Evolutionary conservation across 441 rosid genomes (phyloP), one percentile per base, ranked within the genome.

Genomic region (Populus hybrid): DNA sequence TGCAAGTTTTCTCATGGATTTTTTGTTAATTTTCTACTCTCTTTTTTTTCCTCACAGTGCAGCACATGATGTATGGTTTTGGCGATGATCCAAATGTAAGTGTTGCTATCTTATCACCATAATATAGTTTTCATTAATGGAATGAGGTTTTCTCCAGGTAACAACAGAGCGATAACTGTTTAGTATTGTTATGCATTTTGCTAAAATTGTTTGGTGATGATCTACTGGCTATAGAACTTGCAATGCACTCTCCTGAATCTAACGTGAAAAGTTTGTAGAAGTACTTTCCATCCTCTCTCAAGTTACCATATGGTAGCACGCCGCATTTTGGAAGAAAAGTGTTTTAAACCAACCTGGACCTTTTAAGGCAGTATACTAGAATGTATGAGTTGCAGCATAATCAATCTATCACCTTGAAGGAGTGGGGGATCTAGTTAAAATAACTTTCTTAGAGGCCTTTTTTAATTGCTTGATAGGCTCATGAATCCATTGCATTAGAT

Each of bases 11-110:
- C 24, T 26, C 16, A 2, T 76, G 53, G n/a, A 66, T 70, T 59
- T 26, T 28, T 30, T 59, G 12, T 69, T 73, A n/a, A 61, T 53
- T 5, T 75, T 40, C 50, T 40, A 40, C n/a, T 32, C 9, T 21
- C 30, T 14, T 5, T 7, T 18, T 14, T 5, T 7, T 6, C 10
- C 18, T 14, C 19, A 0, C 89, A 96, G 97, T 96, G 90, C 96
- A 91, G 84, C 98, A 92, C 80, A 96, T 94, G 99, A 94, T 96
- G 97, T 96, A 89, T 82, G 98, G 98, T 24, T 94, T 92, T 64
- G 96, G 99, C 30, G 98, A 96, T 72, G 98, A 94, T 75, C 85
- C 90, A 63, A 94, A 94, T 78, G 97, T 92, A 85, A 88, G 97
- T 74, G n/a, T 21, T 71, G 23, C 42, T 57, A 30, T 30, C 18